phyloP scores from a whole-genome alignment of 2,329 filamentous ascomycete genomes.

The Claviceps sorghi region DNA sequence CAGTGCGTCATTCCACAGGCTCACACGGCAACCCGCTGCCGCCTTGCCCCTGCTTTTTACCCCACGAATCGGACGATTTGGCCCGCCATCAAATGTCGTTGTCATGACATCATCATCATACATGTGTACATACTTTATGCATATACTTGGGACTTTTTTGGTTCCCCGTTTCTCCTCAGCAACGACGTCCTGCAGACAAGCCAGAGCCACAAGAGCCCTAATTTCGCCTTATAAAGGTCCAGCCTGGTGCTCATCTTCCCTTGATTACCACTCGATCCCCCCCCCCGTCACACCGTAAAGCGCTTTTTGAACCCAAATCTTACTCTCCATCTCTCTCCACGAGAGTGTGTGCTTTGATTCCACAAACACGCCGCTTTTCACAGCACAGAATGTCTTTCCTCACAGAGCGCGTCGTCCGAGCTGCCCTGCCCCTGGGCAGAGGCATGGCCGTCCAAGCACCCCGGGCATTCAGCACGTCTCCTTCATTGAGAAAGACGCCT shows the following conservation, averaged over 20 bases:
- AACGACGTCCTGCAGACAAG: neutral
- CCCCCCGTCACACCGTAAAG: neutral
- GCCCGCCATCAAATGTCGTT: conserved; percentile 5
- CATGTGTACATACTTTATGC: too few relatives aligned
- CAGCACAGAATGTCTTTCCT: conserved; percentile 35
- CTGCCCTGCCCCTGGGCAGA: conserved; percentile 24
- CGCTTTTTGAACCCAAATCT: neutral
- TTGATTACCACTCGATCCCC: neutral
- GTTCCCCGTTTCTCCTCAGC: neutral
- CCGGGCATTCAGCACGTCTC: conserved; percentile 36
- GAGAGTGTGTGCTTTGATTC: too few relatives aligned
- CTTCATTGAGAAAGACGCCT: conserved; percentile 30
- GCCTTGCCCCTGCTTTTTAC: neutral
- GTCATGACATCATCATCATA: conserved; percentile 6
- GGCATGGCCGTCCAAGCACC: conserved; percentile 25
- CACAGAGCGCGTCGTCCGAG: conserved; percentile 30
- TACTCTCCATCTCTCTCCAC: neutral
- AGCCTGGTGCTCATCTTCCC: neutral
- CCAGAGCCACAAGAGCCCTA: neutral
- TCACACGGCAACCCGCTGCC: neutral
- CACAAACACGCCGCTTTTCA: neutral
- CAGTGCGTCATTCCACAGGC: neutral
- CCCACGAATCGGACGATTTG: conserved; percentile 6
- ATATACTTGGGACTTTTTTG: neutral
- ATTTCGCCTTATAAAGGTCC: neutral